Evolutionary conservation across 2,329 filamentous ascomycete species (phyloP).

Genomic region (Epichloe gansuensis): DNA sequence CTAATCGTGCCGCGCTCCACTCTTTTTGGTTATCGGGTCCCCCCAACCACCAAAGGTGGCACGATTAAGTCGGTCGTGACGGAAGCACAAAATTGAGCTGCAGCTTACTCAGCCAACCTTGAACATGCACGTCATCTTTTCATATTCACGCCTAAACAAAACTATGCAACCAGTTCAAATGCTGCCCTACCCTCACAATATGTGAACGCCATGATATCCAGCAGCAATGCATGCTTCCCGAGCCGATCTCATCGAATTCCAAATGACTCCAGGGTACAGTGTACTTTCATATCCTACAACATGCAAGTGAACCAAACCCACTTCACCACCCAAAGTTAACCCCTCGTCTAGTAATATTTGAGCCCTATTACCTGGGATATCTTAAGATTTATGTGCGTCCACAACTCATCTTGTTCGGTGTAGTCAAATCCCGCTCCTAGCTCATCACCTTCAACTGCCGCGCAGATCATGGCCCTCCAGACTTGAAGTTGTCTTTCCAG

Average conservation of each 20-base stretch:
- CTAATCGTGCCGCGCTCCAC: too few species aligned
- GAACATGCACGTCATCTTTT: not conserved
- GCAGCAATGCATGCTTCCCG: not conserved
- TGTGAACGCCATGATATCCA: not conserved
- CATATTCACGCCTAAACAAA: not conserved
- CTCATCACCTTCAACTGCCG: conserved; percentile 2
- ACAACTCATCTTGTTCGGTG: conserved; percentile 12
- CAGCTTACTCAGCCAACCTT: not conserved
- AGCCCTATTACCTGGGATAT: not conserved
- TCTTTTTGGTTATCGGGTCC: too few species aligned
- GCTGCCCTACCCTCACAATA: not conserved
- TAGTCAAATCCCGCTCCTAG: conserved; percentile 10
- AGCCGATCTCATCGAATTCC: too few species aligned
- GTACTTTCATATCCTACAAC: not conserved
- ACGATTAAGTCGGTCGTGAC: not conserved
- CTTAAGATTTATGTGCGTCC: conserved; percentile 12
- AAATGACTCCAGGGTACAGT: not conserved
- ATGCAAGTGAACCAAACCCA: not conserved
- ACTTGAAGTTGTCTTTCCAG: conserved; percentile 49
- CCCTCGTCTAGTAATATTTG: not conserved
- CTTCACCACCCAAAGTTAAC: not conserved
- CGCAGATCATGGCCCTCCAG: conserved; percentile 8
- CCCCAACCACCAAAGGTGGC: too few species aligned
- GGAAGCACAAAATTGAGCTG: not conserved
- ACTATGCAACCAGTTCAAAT: not conserved